Percentiles rank a stretch among this genome's conserved stretches.
phyloP scores from a whole-genome alignment of 495 filamentous ascomycete species.

The Jackrogersella multiformis region DNA sequence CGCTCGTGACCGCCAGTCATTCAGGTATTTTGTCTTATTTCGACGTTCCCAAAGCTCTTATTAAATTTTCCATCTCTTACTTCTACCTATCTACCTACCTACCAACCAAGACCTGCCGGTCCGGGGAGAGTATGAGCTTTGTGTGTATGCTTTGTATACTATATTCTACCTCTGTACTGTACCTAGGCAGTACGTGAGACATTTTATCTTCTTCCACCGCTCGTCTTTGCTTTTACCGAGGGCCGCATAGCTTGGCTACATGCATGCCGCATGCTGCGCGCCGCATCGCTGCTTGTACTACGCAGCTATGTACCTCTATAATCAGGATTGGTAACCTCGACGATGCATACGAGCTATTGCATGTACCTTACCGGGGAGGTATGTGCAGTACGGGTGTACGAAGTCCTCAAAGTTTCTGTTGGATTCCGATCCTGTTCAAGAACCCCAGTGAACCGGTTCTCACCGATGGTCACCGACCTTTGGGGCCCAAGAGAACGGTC shows the following conservation, averaged over 20 bases:
- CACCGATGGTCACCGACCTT: constrained; percentile 19
- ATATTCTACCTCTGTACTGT: not conserved
- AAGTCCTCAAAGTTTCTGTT: constrained; percentile 22
- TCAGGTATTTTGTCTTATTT: constrained; percentile 22
- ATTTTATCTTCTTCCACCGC: constrained; percentile 11
- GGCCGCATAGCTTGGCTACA: constrained; percentile 15
- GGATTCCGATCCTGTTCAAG: constrained; percentile 18
- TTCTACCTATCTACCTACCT: too few species aligned
- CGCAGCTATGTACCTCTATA: constrained; percentile 4
- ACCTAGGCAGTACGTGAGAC: not conserved
- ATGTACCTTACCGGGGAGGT: constrained; percentile 6
- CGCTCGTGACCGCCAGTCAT: constrained; percentile 32
- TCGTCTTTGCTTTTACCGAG: constrained; percentile 34
- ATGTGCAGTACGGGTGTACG: constrained; percentile 1
- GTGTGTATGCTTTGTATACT: not conserved
- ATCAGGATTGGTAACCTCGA: constrained; percentile 13
- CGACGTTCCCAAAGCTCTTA: constrained; percentile 12
- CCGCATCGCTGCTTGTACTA: not conserved
- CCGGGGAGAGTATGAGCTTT: constrained; percentile 12
- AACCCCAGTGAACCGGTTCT: constrained; percentile 10
- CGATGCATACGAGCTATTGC: constrained; percentile 2
- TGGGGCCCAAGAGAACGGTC: constrained; percentile 12
- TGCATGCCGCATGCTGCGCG: not conserved
- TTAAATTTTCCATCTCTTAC: constrained; percentile 14
- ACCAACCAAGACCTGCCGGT: constrained; percentile 37